phyloP scores from a whole-genome alignment of 2,329 filamentous ascomycete genomes.

The Calonectria montana region DNA sequence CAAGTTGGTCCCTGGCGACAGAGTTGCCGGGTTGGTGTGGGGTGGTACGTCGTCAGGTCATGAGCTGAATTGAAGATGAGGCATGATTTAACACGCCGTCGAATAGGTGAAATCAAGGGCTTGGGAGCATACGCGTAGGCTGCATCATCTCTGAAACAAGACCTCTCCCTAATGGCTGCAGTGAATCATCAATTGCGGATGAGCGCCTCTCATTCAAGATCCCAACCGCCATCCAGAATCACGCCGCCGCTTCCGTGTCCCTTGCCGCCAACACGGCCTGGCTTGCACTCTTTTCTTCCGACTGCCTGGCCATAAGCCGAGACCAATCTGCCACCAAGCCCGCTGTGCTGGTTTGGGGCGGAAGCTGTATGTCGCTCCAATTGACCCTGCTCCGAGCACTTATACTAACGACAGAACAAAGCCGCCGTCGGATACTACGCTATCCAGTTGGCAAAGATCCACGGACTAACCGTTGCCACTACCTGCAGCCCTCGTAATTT shows the following conservation, averaged over 20 bases:
- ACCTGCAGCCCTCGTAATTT: conserved; percentile 49
- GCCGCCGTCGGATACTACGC: conserved; percentile 32
- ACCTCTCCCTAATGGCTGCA: conserved; percentile 16
- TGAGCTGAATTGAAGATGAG: background rate
- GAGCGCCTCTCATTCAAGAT: conserved; percentile 53
- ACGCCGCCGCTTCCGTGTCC: conserved; percentile 50
- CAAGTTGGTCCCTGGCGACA: conserved; percentile 26
- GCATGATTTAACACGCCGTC: background rate
- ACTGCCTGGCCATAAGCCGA: conserved; percentile 46
- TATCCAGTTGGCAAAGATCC: conserved; percentile 47
- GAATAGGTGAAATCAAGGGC: conserved; percentile 38
- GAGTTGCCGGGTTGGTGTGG: conserved; percentile 40
- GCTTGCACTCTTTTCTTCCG: conserved; percentile 52
- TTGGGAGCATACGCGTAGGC: conserved; percentile 48
- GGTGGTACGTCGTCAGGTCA: conserved; percentile 34
- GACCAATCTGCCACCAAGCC: background rate
- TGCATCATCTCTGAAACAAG: accelerated
- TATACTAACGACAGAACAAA: conserved; percentile 12
- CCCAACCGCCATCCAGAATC: conserved; percentile 37
- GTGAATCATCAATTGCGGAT: conserved; percentile 52
- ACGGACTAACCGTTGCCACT: conserved; percentile 46
- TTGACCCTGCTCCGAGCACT: no score
- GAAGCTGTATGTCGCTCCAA: conserved; percentile 47
- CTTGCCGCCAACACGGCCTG: conserved; percentile 51
- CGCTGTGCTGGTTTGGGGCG: conserved; percentile 53